Base-by-base conservation (phyloP, 805 yeast genomes). In the Babjeviella inositovora region DNA sequence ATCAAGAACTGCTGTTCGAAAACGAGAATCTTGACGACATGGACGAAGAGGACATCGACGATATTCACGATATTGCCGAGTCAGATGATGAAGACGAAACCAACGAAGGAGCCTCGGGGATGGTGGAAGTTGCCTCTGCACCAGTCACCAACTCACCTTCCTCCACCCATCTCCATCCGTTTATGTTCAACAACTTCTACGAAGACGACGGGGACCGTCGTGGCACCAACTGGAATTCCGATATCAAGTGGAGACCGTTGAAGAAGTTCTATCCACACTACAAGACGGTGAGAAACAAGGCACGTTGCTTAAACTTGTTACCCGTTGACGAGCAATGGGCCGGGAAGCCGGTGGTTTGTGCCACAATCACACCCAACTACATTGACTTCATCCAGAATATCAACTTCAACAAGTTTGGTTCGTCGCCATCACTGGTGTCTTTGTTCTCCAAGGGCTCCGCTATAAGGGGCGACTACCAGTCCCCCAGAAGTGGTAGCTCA, bases 301-400 rank as follows among this genome's bases (percentile, higher is more conserved):
- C 69, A 16, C 55, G 74, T 22, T 70, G 79, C 31, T 62, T 70
- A 13, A 62, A 55, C 32, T 62, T 72, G 3, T 46, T 70, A 25
- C 48, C 58, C 2, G 50, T 51, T 29, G 66, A 61, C 21, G 70
- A 67, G 20, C 32, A 52, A 6, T 70, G 77, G 76, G 42, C 58
- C 12, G 63, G 67, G 20, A 62, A 53, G 33, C 37, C 50, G 15
- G 32, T 63, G 11, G 53, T 57, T 15, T 52, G 52, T 29, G 55
- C 58, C 3, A 39, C 57, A 3, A 31, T 43, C 10, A 21, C 27
- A 7, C 27, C 27, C n/a, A n/a, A n/a, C n/a, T n/a, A n/a, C n/a
- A n/a, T n/a, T n/a, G n/a, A n/a, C n/a, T n/a, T n/a, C n/a, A n/a
- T n/a, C n/a, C n/a, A n/a, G n/a, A n/a, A n/a, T n/a, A n/a, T n/a